These are phyloP conservation scores for Rhodotorula sp. DNA, from an alignment of 1,284 basidiomycete species.

Conservation along the genomic window DNA sequence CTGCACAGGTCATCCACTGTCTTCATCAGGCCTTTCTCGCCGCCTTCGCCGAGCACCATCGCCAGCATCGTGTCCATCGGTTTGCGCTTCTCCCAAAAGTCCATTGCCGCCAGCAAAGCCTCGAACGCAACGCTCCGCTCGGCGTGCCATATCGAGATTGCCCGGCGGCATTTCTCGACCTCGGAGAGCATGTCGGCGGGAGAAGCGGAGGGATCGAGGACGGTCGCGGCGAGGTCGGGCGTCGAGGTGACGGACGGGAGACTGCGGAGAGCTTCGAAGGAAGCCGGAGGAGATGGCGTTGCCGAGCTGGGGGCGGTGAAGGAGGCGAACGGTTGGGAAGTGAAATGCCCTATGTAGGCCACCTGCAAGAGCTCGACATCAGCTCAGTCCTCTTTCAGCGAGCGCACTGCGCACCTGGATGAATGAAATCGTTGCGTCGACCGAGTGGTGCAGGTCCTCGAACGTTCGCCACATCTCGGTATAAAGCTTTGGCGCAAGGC, in stretches of 20 bases:
- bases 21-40: background rate
- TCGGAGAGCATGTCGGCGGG: background rate
- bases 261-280: background rate
- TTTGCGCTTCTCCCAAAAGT: conserved; percentile 34
- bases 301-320: background rate
- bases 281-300: background rate
- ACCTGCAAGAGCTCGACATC: background rate
- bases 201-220: background rate
- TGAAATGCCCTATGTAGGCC: conserved; percentile 34
- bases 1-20: conserved; percentile 16
- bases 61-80: conserved; percentile 7
- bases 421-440: conserved; percentile 31
- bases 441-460: conserved; percentile 34
- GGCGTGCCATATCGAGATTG: background rate
- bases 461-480: conserved; percentile 25
- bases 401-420: conserved; percentile 19
- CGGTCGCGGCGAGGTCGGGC: background rate
- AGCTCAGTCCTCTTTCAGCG: background rate
- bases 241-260: background rate
- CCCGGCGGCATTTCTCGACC: background rate
- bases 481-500: conserved; percentile 14
- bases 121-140: conserved; percentile 13
- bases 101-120: conserved; percentile 1
- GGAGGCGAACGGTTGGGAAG: background rate
- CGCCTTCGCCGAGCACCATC: conserved; percentile 11